Base-by-base conservation (phyloP, 1,284 basidiomycete species). In the Takashimella koratensis region DNA sequence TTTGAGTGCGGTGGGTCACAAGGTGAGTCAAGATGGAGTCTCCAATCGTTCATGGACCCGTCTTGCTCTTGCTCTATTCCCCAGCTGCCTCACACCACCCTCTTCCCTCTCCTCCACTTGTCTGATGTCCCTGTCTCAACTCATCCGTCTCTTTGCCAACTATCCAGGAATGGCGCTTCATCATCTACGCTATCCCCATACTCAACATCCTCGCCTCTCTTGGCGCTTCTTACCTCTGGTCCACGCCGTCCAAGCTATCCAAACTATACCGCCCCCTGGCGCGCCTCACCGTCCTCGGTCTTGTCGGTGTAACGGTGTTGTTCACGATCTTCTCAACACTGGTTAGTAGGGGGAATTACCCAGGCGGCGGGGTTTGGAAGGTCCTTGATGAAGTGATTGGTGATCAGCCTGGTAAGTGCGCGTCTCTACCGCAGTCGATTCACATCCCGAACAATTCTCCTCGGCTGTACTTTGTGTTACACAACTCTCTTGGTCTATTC, bases 101-200 rank as follows among this genome's bases (percentile, higher is more conserved):
- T n/a, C n/a, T n/a, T n/a, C n/a, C n/a, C n/a, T n/a, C n/a, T n/a
- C n/a, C n/a, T n/a, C n/a, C n/a, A n/a, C n/a, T n/a, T n/a, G n/a
- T n/a, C n/a, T n/a, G n/a, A n/a, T n/a, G n/a, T n/a, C n/a, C n/a
- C n/a, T n/a, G n/a, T n/a, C n/a, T n/a, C n/a, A n/a, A n/a, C n/a
- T n/a, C n/a, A n/a, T n/a, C n/a, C n/a, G n/a, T n/a, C n/a, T n/a
- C n/a, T n/a, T n/a, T n/a, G n/a, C n/a, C n/a, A n/a, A n/a, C n/a
- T n/a, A 74, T 74, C 59, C 76, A 82, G 68, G 96, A 98, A 75
- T 98, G 95, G 94, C 83, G 95, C 3, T 98, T 98, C 73, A 80
- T 97, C 56, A 81, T 93, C 5, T 98, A 98, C 67, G 81, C 85
- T 11, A 81, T 97, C 0, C 93, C 95, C 0, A 67, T 85, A 0